Conservation (phyloP, 768 basidiomycete species). For the Lentinula sp. region DNA sequence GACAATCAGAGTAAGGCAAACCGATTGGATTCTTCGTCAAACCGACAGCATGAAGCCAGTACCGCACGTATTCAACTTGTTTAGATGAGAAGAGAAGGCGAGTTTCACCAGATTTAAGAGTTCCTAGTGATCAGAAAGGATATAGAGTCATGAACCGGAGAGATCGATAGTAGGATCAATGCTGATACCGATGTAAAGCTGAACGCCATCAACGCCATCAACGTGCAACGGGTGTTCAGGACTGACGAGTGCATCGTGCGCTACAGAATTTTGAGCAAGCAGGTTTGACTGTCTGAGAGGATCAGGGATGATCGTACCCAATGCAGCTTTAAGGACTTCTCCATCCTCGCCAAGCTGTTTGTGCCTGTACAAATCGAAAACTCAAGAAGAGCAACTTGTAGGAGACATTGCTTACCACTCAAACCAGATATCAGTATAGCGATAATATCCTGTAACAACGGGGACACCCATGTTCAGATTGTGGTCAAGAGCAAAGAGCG, state of each 20-base stretch:
- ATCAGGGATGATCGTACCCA: constrained; percentile 30
- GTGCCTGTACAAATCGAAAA: constrained; percentile 34
- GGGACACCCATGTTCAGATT: background rate
- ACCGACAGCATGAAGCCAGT: constrained; percentile 74
- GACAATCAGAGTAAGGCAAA: constrained; percentile 72
- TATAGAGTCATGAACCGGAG: background rate
- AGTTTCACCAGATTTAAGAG: constrained; percentile 63
- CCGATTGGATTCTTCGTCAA: constrained; percentile 61
- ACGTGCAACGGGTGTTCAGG: constrained; percentile 67
- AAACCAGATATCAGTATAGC: constrained; percentile 83
- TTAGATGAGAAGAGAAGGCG: constrained; percentile 79
- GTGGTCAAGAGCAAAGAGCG: background rate
- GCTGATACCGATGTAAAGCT: constrained; percentile 58
- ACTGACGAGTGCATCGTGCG: constrained; percentile 64
- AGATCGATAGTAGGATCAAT: background rate
- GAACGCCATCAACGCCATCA: constrained; percentile 57
- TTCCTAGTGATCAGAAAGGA: constrained; percentile 32
- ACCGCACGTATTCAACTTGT: constrained; percentile 80
- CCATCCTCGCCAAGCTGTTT: constrained; percentile 56
- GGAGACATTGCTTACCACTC: constrained; percentile 46
- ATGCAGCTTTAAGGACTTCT: constrained; percentile 58
- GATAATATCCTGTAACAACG: constrained; percentile 11
- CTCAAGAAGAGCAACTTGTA: background rate
- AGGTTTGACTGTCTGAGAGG: background rate
- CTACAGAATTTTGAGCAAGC: constrained; percentile 16